Base-by-base conservation (phyloP, 805 yeast genomes). In the Yamadazyma sp. region DNA sequence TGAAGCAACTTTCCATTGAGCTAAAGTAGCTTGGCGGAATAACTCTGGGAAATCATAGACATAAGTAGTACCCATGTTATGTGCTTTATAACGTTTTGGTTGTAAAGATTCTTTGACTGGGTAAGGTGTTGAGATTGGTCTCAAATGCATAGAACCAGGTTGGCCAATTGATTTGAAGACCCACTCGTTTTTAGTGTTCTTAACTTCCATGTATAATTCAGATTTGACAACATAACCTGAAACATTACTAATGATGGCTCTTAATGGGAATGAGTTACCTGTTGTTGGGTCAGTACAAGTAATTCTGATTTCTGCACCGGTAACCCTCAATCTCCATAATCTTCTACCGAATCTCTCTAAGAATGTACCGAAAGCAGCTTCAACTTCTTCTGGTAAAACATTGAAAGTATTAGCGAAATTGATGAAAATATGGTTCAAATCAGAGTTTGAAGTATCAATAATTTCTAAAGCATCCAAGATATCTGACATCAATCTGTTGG, bases 31-130 rank as follows among this genome's bases (percentile, higher is more conserved):
- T 69, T 93, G 97, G 54, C 89, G 86, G 83, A 94, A 93, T 54
- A 93, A 70, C 60, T 93, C 98, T 35, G 99, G 98, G 93, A 93
- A 94, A 65, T 93, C 99, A 56, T 94, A 93, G 33, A 87, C 96
- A 57, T 87, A 93, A 8, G 98, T 89, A 13, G 99, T 93, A 45
- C 98, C 98, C 89, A 93, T 84, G 53, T 86, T 75, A 65, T 93
- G 98, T 33, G 99, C 99, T 70, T 83, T 86, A 73, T 94, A 94
- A 69, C 99, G 87, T 67, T 93, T 93, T 52, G 98, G 97, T 71
- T 93, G 98, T 55, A 93, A 75, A 70, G 95, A 89, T 68, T 93
- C 98, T 73, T 93, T 93, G 21, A 94, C 95, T 40, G 98, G 95
- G 59, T 93, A 94, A 33, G 97, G 96, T 34, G 97, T 86, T 31